phyloP scores from a whole-genome alignment of 2,329 filamentous ascomycete genomes.

The Myriosclerotinia duriaeana region DNA sequence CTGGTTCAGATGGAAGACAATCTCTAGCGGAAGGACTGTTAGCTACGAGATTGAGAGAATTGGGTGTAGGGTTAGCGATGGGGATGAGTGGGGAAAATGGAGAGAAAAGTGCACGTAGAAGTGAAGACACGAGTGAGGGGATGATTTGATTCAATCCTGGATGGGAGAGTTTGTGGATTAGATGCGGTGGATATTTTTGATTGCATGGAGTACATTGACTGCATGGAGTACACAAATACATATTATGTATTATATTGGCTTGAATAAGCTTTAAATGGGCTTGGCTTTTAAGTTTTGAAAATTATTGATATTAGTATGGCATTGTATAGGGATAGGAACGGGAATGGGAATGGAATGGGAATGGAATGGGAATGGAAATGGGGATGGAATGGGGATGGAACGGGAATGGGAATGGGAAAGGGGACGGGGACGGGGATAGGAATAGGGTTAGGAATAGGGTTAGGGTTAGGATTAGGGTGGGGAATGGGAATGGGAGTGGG shows the following conservation, averaged over 20 bases:
- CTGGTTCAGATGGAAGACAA: conserved; percentile 40
- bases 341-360: too few relatives aligned
- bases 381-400: too few relatives aligned
- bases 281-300: too few relatives aligned
- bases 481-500: too few relatives aligned
- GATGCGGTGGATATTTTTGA: neutral
- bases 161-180: neutral
- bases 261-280: neutral
- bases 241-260: neutral
- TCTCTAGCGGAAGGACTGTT: conserved; percentile 61
- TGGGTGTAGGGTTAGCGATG: conserved; percentile 31
- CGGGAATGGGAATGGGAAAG: too few relatives aligned
- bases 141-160: neutral
- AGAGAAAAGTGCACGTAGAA: neutral
- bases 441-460: too few relatives aligned
- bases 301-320: neutral
- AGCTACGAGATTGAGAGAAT: conserved; percentile 63
- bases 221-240: neutral
- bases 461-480: too few relatives aligned
- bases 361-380: too few relatives aligned
- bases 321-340: neutral
- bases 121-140: neutral
- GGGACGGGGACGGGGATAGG: too few relatives aligned
- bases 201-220: neutral
- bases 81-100: conserved; percentile 73